Evolutionary conservation across 2,329 filamentous ascomycete genomes (phyloP), one percentile per base, ranked within the genome.

Genomic region (Penicillium expansum): DNA sequence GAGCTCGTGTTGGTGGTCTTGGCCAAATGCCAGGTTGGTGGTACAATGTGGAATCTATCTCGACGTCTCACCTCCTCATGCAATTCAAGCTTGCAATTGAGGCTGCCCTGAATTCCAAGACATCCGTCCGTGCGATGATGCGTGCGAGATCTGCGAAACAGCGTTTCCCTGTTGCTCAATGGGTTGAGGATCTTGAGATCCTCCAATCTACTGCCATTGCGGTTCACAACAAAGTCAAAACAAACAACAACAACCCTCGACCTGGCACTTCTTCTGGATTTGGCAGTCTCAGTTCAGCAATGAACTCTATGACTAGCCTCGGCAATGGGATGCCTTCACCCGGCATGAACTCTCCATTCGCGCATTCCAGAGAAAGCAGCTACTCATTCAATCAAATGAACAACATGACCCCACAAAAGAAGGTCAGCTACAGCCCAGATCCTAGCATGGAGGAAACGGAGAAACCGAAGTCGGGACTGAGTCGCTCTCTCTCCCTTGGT

Each of bases 21-120:
- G 85, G 86, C 33, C 83, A 86, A 67, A 87, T 88, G 85, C 86
- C 86, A 16, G 86, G 86, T 33, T 87, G 85, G 82, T 88, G 86
- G 86, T 88, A 83, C 69, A 87, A 86, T 0, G 82, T 88, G 57
- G 86, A 88, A 69, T 86, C 83, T 0, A 84, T 80, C 10, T 83
- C 83, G 1, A 86, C 85, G 0, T 80, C 80, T 45, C 86, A 88
- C 74, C 74, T 87, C 39, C 77, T 88, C 55, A 79, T 83, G 47
- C 86, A 88, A 67, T 88, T 88, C 77, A 85, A 83, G 69, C 77
- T 80, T 62, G 83, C 86, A 14, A 87, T 88, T 57, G 75, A 82
- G 18, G 79, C 80, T 52, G 86, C 86, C 1, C 71, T 88, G 43
- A 81, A 78, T 53, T 86, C 84, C 3, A 83, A 83, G 64, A 73